phyloP scores from a whole-genome alignment of 495 filamentous ascomycete genomes.

The Penicillium taxi region DNA sequence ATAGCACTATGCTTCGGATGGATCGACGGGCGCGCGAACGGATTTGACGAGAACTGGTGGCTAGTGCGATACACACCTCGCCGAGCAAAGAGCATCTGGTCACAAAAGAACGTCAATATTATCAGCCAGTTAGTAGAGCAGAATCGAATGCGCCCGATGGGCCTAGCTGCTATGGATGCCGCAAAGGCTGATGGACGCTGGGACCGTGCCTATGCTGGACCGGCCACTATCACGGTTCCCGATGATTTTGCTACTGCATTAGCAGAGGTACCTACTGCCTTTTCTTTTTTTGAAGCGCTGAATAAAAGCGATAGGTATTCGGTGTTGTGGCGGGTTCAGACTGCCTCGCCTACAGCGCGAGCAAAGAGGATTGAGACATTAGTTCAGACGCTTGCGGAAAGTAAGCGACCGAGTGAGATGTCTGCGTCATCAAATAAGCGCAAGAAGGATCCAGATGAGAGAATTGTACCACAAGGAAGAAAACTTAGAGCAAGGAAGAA shows the following conservation, averaged over 20 bases:
- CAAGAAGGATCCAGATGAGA: no score
- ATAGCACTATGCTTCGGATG: conserved; percentile 50
- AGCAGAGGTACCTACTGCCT: conserved; percentile 20
- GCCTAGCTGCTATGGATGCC: conserved; percentile 40
- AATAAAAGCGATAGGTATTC: conserved; percentile 36
- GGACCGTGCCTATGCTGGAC: conserved; percentile 45
- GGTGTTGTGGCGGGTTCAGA: conserved; percentile 37
- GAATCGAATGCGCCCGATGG: conserved; percentile 42
- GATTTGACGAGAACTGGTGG: conserved; percentile 33
- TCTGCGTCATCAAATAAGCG: no score
- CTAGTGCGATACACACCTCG: conserved; percentile 49
- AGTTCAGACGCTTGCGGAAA: conserved; percentile 18
- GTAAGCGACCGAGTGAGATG: conserved; percentile 6
- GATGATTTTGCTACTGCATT: conserved; percentile 34
- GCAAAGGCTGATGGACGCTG: conserved; percentile 50
- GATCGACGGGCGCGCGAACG: conserved; percentile 49
- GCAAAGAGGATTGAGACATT: conserved; percentile 13
- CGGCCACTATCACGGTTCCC: conserved; percentile 36
- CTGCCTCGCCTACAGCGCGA: conserved; percentile 16
- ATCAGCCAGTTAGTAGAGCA: conserved; percentile 29
- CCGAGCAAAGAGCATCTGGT: conserved; percentile 47
- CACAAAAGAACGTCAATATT: conserved; percentile 41
- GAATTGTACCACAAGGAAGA: no score
- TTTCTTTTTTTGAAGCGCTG: conserved; percentile 30
- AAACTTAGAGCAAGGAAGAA: no score